Evolutionary conservation across 2,329 filamentous ascomycete species (phyloP).

Genomic region (Stromatinia cepivora): DNA sequence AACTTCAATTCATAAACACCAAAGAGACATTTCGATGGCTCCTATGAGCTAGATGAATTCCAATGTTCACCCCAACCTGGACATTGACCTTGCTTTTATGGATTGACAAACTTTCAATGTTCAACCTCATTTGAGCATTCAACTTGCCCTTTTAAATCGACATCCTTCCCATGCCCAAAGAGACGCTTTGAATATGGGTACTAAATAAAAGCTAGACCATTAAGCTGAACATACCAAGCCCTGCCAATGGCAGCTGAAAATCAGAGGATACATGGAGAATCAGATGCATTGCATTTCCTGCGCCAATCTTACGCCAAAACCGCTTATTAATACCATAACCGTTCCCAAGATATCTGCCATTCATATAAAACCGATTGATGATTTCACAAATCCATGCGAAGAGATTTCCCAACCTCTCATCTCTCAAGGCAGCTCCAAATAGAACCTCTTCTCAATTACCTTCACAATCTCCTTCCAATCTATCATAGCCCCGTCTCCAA

Average conservation of each 20-base stretch:
- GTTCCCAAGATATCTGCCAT: not conserved
- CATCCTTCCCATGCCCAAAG: not conserved
- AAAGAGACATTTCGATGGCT: not conserved
- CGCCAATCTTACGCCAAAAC: not conserved
- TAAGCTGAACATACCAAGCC: not conserved
- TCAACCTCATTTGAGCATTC: not conserved
- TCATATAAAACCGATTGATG: not conserved
- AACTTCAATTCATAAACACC: not conserved
- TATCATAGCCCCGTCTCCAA: constrained; percentile 79
- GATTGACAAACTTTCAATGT: not conserved
- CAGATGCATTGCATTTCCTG: not conserved
- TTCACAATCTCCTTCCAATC: constrained; percentile 75
- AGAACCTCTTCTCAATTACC: constrained; percentile 55
- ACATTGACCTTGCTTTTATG: not conserved
- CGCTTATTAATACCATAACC: not conserved
- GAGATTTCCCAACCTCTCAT: not conserved
- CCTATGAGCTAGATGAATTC: not conserved
- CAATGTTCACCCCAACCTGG: fast-evolving
- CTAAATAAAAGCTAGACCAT: not conserved
- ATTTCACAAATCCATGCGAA: not conserved
- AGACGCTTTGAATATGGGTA: not conserved
- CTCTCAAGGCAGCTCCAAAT: constrained; percentile 9
- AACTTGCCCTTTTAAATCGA: not conserved
- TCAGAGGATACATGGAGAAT: not conserved
- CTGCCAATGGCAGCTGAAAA: not conserved